A percentile compares a stretch with the other conserved stretches of the same genome.
Conservation (phyloP, 208 protist genomes). For the Leishmania amazonensis region DNA sequence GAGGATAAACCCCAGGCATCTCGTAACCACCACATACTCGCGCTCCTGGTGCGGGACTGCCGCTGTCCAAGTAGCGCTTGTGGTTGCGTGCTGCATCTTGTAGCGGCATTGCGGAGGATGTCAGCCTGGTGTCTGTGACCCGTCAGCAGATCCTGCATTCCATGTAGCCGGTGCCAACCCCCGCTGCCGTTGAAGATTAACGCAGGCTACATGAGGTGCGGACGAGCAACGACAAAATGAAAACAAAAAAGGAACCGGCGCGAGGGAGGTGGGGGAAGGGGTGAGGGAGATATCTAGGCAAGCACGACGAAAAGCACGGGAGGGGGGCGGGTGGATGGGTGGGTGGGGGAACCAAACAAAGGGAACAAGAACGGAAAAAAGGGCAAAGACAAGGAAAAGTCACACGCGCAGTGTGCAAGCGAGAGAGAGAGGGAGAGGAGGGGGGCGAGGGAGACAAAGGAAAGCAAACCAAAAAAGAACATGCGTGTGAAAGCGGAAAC, state of each 20-base stretch:
- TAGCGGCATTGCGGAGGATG: background rate
- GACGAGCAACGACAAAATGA: background rate
- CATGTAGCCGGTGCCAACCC: no score
- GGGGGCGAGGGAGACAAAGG: background rate
- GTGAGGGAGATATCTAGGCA: background rate
- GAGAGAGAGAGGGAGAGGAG: background rate
- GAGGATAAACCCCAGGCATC: background rate
- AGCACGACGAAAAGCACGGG: background rate
- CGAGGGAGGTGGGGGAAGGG: background rate
- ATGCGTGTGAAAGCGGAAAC: slow-evolving; percentile 10
- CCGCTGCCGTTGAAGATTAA: background rate
- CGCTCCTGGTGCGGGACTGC: background rate
- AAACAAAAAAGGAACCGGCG: background rate
- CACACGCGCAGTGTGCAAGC: background rate
- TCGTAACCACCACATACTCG: background rate
- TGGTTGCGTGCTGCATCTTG: background rate
- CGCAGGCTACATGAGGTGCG: no score
- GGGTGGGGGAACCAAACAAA: no score
- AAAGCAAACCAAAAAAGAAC: slow-evolving; percentile 7
- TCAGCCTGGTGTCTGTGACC: no score
- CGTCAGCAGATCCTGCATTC: no score
- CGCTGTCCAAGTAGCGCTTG: background rate
- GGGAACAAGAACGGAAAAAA: background rate
- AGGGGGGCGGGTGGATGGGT: no score
- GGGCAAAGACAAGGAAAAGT: background rate